phyloP scores from a whole-genome alignment of 306 rosid genomes.

The Senna siamea region DNA sequence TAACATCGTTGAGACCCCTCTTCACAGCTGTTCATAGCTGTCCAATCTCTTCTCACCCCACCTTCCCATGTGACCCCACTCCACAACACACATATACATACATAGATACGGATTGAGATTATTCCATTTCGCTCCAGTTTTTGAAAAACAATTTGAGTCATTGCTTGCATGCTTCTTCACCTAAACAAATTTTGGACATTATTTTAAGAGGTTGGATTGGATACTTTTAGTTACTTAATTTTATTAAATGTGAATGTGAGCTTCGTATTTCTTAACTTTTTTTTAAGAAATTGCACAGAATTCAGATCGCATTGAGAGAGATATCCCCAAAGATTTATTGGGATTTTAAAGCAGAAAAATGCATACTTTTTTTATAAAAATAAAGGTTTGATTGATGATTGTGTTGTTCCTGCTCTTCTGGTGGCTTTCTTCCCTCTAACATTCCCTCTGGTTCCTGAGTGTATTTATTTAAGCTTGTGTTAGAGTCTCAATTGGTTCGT shows the following conservation, averaged over 20 bases:
- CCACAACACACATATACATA: slow-evolving; percentile 33
- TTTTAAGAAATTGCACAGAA: background rate
- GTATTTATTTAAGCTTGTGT: slow-evolving; percentile 35
- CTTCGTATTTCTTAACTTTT: background rate
- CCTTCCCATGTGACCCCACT: slow-evolving; percentile 64
- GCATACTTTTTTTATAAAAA: background rate
- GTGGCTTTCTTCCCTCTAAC: slow-evolving; percentile 36
- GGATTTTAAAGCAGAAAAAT: slow-evolving; percentile 20
- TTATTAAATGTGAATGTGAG: background rate
- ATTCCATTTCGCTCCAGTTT: too few species aligned
- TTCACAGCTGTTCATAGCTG: slow-evolving; percentile 92
- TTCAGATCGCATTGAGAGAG: background rate
- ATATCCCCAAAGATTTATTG: slow-evolving; percentile 36
- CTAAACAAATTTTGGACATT: too few species aligned
- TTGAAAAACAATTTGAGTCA: too few species aligned
- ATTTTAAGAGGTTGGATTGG: too few species aligned
- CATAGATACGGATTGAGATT: background rate
- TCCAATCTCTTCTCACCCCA: slow-evolving; percentile 51
- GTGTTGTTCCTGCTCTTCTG: slow-evolving; percentile 13
- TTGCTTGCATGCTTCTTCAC: too few species aligned
- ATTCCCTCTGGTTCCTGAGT: slow-evolving; percentile 33
- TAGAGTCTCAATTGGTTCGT: slow-evolving; percentile 34
- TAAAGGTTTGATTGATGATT: slow-evolving; percentile 1
- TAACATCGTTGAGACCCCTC: slow-evolving; percentile 77
- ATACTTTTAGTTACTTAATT: background rate